phyloP scores from a whole-genome alignment of 768 basidiomycete species.

The Termitomyces sp. region DNA sequence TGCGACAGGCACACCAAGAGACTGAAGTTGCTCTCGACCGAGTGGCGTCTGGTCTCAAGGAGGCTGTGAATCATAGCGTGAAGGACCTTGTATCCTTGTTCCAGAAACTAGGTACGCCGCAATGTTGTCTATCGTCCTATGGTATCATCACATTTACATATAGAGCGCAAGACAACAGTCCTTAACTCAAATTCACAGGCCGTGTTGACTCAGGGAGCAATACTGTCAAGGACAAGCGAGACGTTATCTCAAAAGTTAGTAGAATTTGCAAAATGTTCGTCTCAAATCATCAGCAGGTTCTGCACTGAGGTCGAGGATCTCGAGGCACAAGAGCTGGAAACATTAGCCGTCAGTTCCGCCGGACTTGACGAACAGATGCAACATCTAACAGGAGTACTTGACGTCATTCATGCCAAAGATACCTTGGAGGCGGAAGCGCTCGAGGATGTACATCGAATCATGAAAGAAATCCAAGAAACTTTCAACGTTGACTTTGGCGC shows the following conservation, averaged over 20 bases:
- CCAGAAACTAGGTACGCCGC: constrained; percentile 70
- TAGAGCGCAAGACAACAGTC: constrained; percentile 69
- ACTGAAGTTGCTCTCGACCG: constrained; percentile 66
- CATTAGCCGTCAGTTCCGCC: constrained; percentile 41
- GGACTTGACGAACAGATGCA: constrained; percentile 55
- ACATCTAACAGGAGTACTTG: constrained; percentile 45
- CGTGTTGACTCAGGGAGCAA: constrained; percentile 57
- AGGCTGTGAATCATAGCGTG: constrained; percentile 60
- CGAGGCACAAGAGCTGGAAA: constrained; percentile 49
- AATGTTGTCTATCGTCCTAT: not conserved
- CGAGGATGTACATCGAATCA: constrained; percentile 34
- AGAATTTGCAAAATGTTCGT: constrained; percentile 53
- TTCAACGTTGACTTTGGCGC: constrained; percentile 44
- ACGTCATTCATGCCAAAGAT: constrained; percentile 52
- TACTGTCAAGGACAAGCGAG: constrained; percentile 48
- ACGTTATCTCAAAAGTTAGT: constrained; percentile 53
- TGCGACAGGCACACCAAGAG: constrained; percentile 71
- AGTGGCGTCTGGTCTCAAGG: constrained; percentile 68
- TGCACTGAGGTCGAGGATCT: constrained; percentile 52
- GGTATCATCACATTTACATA: constrained; percentile 8
- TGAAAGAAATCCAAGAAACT: constrained; percentile 48
- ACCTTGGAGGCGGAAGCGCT: constrained; percentile 48
- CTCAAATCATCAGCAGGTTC: constrained; percentile 47
- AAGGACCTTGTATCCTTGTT: constrained; percentile 68
- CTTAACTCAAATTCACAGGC: constrained; percentile 60